These are phyloP conservation scores for Eimeria falciformis DNA, from an alignment of 169 alveolate species.

Conservation along the genomic window DNA sequence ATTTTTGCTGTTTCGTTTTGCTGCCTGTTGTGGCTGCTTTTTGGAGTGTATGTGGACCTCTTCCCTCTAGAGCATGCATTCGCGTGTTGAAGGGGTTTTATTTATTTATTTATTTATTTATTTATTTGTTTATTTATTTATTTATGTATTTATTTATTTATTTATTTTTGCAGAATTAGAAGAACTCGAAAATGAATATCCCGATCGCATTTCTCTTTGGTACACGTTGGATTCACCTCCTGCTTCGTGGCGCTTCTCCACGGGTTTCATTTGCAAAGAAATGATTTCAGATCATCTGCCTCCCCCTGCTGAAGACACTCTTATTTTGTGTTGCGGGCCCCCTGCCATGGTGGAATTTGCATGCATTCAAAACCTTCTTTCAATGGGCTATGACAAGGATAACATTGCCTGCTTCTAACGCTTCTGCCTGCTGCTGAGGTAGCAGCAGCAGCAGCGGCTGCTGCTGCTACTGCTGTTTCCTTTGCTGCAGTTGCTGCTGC, in stretches of 20 bases:
- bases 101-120: background rate
- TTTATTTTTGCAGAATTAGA: slow-evolving; percentile 60
- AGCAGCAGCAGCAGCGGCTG: slow-evolving; percentile 35
- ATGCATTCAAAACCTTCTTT: background rate
- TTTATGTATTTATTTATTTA: background rate
- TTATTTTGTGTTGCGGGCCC: slow-evolving; percentile 88
- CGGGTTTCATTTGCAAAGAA: slow-evolving; percentile 83
- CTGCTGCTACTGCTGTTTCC: background rate
- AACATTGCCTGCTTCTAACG: background rate
- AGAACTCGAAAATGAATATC: slow-evolving; percentile 56
- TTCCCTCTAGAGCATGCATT: background rate
- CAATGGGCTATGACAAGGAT: background rate
- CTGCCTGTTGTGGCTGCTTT: slow-evolving; percentile 48
- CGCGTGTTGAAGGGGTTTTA: background rate
- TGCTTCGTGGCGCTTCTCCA: slow-evolving; percentile 81
- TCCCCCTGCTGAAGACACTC: slow-evolving; percentile 80
- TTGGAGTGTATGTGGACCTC: background rate
- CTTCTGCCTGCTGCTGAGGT: background rate
- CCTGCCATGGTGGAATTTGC: slow-evolving; percentile 83
- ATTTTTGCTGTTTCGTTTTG: slow-evolving; percentile 78
- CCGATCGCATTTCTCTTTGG: slow-evolving; percentile 78
- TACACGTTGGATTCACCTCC: slow-evolving; percentile 79
- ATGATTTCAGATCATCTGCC: slow-evolving; percentile 83
- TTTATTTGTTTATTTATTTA: background rate
- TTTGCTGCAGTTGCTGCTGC: slow-evolving; percentile 15